Conservation (phyloP, 1,284 basidiomycete genomes). For the Ceratobasidium sp. region DNA sequence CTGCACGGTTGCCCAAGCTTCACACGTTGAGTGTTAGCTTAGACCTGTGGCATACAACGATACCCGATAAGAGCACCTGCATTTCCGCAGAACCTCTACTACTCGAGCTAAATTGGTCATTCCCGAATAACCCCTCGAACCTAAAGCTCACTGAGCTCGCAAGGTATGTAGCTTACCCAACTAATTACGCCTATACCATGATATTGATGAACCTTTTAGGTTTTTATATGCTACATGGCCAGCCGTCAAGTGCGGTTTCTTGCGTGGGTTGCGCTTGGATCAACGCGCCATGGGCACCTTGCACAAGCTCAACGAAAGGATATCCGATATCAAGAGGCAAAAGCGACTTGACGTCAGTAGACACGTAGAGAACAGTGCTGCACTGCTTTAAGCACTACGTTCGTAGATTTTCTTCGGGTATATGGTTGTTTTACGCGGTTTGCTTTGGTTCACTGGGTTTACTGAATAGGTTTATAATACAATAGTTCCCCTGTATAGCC, state of each 20-base stretch:
- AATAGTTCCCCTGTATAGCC: not conserved
- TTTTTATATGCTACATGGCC: conserved; percentile 39
- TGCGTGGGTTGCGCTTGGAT: conserved; percentile 11
- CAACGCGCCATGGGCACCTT: conserved; percentile 8
- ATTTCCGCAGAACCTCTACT: conserved; percentile 1
- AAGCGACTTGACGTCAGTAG: conserved; percentile 7
- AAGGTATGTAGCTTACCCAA: not conserved
- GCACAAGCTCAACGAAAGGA: conserved; percentile 30
- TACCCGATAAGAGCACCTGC: not conserved
- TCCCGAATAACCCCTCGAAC: not conserved
- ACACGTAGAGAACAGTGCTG: not conserved
- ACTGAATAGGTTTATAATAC: not conserved
- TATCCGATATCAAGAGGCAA: conserved; percentile 4
- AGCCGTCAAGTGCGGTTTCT: conserved; percentile 18
- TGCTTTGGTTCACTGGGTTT: not conserved
- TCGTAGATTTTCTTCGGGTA: not conserved
- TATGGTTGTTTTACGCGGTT: not conserved
- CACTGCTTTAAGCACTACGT: not conserved
- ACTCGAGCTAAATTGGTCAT: conserved; percentile 27
- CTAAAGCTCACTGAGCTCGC: conserved; percentile 10
- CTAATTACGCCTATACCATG: not conserved
- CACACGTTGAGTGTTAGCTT: conserved; percentile 35
- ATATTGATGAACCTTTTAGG: conserved; percentile 11
- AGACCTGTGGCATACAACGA: conserved; percentile 22
- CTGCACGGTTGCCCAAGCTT: conserved; percentile 18